Base-by-base conservation (phyloP, 768 basidiomycete genomes). In the Cystofilobasidium bisporidii region DNA sequence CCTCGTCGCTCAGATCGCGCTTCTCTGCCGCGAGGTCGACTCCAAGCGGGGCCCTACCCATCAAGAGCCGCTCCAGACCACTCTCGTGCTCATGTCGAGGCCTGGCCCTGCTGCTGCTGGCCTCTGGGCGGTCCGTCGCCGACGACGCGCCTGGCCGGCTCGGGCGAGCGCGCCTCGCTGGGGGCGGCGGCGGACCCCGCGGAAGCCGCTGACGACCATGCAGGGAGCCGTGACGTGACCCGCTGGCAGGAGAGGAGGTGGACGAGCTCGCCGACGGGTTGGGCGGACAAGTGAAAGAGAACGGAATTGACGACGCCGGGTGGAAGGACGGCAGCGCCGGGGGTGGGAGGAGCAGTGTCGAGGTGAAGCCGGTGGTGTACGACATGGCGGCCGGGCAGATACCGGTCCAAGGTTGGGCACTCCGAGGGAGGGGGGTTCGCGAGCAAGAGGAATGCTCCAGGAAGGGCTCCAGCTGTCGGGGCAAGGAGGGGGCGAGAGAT, bases 301-400 rank as follows among this genome's bases (percentile, higher is more conserved):
- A 61, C 17, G 60, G 40, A 14, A 61, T 47, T 11, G 60, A 24
- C 10, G 30, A 20, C 4, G 53, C 28, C 17, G 32, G 55, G 55
- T 14, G 22, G 57, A 43, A 45, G 6, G 43, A 40, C 32, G 48
- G 47, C 20, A 30, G 33, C 24, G 26, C 17, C 22, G 20, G 28
- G 22, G 57, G 28, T 20, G 57, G 45, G 1, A 48, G 43, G 36
- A 56, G 48, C 32, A 20, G 32, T 22, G 45, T 45, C 47, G 47
- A 82, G 65, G 77, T 86, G 17, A 83, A 82, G 60, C 89, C 91
- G 1, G 80, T 90, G 2, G 79, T 84, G 15, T 97, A 88, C 74
- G 78, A 82, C 14, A 81, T 56, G 15, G n/a, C 3, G 8, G 48
- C 48, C 9, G 9, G 26, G 20, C 12, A 30, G 30, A 24, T 55